Evolutionary conservation across 75 land plant species (phyloP).

Genomic region (Adiantum capillusveneris): DNA sequence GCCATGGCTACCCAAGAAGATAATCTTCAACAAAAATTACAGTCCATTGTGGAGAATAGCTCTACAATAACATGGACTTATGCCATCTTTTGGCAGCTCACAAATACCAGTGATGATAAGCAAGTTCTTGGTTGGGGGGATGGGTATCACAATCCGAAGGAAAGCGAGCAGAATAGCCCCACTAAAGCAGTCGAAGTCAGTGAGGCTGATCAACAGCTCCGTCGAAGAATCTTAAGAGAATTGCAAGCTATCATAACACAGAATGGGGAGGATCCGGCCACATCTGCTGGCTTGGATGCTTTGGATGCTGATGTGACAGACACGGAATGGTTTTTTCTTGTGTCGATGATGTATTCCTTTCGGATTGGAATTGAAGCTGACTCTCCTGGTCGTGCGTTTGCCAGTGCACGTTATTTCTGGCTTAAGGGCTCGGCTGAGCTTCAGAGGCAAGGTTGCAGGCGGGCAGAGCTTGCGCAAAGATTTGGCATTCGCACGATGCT

Average conservation of each 20-base stretch:
- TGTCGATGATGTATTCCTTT: constrained; percentile 81
- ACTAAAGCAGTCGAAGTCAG: neutral
- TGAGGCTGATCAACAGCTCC: neutral
- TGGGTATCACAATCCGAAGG: constrained; percentile 59
- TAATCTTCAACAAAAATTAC: constrained; percentile 15
- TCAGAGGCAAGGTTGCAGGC: constrained; percentile 16
- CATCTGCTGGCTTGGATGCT: constrained; percentile 19
- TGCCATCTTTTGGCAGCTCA: constrained; percentile 86
- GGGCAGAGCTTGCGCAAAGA: constrained; percentile 54
- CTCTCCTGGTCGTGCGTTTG: too few relatives aligned
- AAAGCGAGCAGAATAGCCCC: neutral
- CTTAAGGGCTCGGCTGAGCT: constrained; percentile 19
- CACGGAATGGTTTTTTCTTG: constrained; percentile 76
- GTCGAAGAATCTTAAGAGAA: too few relatives aligned
- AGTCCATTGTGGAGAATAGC: constrained; percentile 52
- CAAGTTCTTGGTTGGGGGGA: constrained; percentile 74
- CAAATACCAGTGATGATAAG: constrained; percentile 9
- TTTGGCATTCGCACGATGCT: constrained; percentile 61
- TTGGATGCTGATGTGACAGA: constrained; percentile 47
- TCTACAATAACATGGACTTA: constrained; percentile 48
- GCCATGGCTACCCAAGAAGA: constrained; percentile 9
- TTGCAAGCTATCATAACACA: too few relatives aligned
- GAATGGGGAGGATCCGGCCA: too few relatives aligned
- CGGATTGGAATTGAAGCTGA: constrained; percentile 35
- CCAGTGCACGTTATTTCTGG: constrained; percentile 49